A percentile compares a stretch with the other conserved stretches of the same genome.
phyloP scores from a whole-genome alignment of 140 eudicot species.

The Senecio squalidus region DNA sequence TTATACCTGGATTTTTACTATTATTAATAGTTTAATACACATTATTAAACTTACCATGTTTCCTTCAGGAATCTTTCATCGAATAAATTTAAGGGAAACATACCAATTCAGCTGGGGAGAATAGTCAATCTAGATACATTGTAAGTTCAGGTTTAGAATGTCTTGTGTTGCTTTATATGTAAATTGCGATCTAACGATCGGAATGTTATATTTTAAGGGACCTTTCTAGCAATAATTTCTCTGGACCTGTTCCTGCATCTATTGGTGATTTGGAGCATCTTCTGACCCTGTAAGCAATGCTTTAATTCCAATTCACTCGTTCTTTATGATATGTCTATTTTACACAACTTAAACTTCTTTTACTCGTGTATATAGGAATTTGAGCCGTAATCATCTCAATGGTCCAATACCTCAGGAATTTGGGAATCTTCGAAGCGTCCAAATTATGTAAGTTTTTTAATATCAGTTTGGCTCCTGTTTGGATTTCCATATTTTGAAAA shows the following conservation, averaged over 20 bases:
- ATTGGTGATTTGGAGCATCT: slow-evolving; percentile 96
- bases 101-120: slow-evolving; percentile 72
- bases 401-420: slow-evolving; percentile 77
- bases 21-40: not conserved
- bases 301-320: not conserved
- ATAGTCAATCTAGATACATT: slow-evolving; percentile 78
- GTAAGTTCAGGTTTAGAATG: slow-evolving; percentile 32
- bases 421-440: slow-evolving; percentile 79
- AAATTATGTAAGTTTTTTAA: slow-evolving; percentile 46
- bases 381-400: slow-evolving; percentile 65
- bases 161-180: not conserved
- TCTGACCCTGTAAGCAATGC: slow-evolving; percentile 55
- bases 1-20: not conserved
- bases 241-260: slow-evolving; percentile 72
- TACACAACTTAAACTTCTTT: not conserved
- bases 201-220: slow-evolving; percentile 36
- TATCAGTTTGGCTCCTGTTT: not conserved
- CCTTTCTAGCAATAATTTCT: slow-evolving; percentile 73
- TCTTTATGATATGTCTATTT: not conserved
- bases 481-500: not conserved
- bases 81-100: slow-evolving; percentile 58
- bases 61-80: slow-evolving; percentile 75
- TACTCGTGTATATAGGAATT: slow-evolving; percentile 36
- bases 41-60: not conserved
- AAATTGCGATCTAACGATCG: not conserved